Conservation (phyloP, 352 stramenopile species). For the Globisporangium canariense region DNA sequence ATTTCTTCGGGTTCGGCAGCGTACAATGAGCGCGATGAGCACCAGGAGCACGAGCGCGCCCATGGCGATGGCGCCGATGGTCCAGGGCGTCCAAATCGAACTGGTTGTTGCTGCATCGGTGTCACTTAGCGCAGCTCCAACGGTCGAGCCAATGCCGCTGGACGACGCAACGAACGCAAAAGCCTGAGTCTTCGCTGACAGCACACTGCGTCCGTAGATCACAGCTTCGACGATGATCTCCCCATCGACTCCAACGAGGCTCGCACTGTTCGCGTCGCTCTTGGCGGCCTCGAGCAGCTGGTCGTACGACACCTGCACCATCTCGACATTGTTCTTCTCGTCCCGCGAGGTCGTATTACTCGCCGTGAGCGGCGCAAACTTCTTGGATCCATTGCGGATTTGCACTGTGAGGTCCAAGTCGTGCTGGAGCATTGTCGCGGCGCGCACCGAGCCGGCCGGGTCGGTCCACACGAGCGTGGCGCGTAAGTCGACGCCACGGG, state of each 20-base stretch:
- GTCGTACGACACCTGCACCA: constrained; percentile 73
- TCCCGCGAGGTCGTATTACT: constrained; percentile 45
- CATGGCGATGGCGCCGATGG: constrained; percentile 38
- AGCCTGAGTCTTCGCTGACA: constrained; percentile 48
- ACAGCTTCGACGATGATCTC: constrained; percentile 75
- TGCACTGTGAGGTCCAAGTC: constrained; percentile 71
- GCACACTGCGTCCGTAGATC: constrained; percentile 59
- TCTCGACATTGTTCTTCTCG: constrained; percentile 82
- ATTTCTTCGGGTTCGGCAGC: constrained; percentile 30
- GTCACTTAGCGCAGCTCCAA: constrained; percentile 19
- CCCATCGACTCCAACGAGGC: constrained; percentile 24
- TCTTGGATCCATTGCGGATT: constrained; percentile 49
- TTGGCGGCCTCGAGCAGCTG: constrained; percentile 45
- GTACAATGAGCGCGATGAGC: constrained; percentile 32
- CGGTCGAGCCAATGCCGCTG: constrained; percentile 58
- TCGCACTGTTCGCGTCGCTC: constrained; percentile 19
- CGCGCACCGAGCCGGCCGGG: constrained; percentile 58
- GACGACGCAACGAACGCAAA: constrained; percentile 82
- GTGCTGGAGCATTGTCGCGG: constrained; percentile 67
- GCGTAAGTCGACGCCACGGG: constrained; percentile 54
- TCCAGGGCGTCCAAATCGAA: constrained; percentile 60
- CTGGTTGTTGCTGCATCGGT: constrained; percentile 3
- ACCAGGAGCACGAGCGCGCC: constrained; percentile 53
- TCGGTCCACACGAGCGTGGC: constrained; percentile 83
- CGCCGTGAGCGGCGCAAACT: constrained; percentile 61